phyloP scores from a whole-genome alignment of 2,329 filamentous ascomycete species.

The Basipetospora chlamydospora region DNA sequence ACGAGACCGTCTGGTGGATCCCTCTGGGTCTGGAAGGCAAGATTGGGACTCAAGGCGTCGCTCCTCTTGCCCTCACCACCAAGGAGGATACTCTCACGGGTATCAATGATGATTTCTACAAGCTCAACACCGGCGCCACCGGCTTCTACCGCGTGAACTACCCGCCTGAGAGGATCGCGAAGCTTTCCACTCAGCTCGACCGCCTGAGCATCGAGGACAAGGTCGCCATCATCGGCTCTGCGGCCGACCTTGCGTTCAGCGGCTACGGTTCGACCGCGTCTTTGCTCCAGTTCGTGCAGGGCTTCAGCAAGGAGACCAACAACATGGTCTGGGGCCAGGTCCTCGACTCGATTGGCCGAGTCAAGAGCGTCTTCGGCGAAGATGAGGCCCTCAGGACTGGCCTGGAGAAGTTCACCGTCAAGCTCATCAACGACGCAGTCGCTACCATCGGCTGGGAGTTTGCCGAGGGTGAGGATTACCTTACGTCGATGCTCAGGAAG shows the following conservation, averaged over 20 bases:
- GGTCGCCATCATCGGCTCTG: slow-evolving; percentile 82
- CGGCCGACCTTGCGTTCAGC: slow-evolving; percentile 75
- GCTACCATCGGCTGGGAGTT: slow-evolving; percentile 80
- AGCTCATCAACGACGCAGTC: slow-evolving; percentile 60
- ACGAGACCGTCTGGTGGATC: slow-evolving; percentile 90
- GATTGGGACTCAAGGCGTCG: slow-evolving; percentile 43
- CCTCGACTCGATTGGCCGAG: slow-evolving; percentile 56
- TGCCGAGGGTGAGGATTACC: slow-evolving; percentile 61
- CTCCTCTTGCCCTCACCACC: slow-evolving; percentile 53
- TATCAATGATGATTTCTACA: slow-evolving; percentile 73
- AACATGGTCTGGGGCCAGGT: slow-evolving; percentile 86
- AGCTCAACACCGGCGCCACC: slow-evolving; percentile 78
- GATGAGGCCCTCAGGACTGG: slow-evolving; percentile 57
- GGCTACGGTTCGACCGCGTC: slow-evolving; percentile 72
- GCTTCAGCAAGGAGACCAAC: slow-evolving; percentile 68
- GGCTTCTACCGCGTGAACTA: slow-evolving; percentile 92
- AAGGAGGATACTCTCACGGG: slow-evolving; percentile 66
- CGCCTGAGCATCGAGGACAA: slow-evolving; percentile 75
- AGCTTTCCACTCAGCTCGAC: slow-evolving; percentile 63
- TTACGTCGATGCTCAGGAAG: slow-evolving; percentile 69
- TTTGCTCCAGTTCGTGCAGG: slow-evolving; percentile 69
- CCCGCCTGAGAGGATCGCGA: slow-evolving; percentile 65
- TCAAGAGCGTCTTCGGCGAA: slow-evolving; percentile 75
- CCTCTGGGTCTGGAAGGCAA: slow-evolving; percentile 76
- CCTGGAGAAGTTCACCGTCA: slow-evolving; percentile 64